Evolutionary conservation across 176 grass and related monocot genomes (phyloP).

Genomic region (Neostapfia colusana): DNA sequence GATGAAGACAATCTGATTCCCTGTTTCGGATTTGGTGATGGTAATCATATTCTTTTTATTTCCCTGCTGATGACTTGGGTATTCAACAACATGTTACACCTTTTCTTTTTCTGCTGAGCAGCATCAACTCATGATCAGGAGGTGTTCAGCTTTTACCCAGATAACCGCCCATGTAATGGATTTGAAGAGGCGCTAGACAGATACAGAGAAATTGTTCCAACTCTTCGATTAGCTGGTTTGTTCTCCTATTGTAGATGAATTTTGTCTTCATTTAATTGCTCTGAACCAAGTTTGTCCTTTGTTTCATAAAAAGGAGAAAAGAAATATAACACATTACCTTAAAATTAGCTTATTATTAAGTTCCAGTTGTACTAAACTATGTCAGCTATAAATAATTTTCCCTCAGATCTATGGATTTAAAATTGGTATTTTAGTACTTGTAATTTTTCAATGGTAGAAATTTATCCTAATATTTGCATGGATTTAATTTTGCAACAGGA

Average conservation of each 20-base stretch:
- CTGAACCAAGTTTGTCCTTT: not conserved
- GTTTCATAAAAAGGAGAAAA: constrained; percentile 25
- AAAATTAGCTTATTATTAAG: constrained; percentile 25
- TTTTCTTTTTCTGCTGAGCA: constrained; percentile 43
- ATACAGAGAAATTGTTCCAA: constrained; percentile 90
- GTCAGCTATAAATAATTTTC: not conserved
- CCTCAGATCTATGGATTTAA: not conserved
- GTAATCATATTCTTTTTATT: constrained; percentile 43
- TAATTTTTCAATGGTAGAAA: not conserved
- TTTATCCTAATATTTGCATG: constrained; percentile 15
- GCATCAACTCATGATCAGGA: constrained; percentile 94
- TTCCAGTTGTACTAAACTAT: not conserved
- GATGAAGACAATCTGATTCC: constrained; percentile 94
- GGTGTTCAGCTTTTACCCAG: constrained; percentile 93
- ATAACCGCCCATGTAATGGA: constrained; percentile 70
- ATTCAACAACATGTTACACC: constrained; percentile 16
- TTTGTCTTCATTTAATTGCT: not conserved
- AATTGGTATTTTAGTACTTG: not conserved
- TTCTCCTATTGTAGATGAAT: constrained; percentile 5
- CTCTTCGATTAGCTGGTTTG: constrained; percentile 85
- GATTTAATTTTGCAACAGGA: constrained; percentile 61
- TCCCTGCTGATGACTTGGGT: constrained; percentile 9
- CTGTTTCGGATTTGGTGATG: constrained; percentile 90
- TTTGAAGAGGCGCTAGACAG: constrained; percentile 86
- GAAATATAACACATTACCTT: not conserved